Evolutionary conservation across 306 rosid species (phyloP).

Genomic region (Pueraria montana): DNA sequence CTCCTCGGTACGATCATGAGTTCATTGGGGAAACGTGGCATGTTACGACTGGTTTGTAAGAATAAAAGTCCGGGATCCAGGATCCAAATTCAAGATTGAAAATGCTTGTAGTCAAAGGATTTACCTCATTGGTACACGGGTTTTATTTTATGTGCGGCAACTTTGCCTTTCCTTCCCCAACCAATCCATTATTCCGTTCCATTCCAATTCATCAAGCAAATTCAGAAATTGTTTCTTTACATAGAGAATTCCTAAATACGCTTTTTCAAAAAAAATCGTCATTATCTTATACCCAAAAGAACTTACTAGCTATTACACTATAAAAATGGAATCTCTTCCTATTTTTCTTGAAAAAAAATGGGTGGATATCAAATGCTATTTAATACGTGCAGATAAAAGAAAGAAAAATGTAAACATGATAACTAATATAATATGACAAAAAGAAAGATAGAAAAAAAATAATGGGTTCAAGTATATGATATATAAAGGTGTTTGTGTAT

Average conservation of each 20-base stretch:
- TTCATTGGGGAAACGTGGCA: background rate
- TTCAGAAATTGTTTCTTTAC: background rate
- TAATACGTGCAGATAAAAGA: too few species aligned
- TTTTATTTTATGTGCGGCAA: background rate
- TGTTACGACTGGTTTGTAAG: background rate
- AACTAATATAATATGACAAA: too few species aligned
- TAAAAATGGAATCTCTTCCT: background rate
- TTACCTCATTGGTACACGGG: background rate
- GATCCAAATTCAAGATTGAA: background rate
- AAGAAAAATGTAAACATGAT: too few species aligned
- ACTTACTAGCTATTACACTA: background rate
- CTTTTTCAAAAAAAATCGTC: background rate
- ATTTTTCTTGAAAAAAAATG: background rate
- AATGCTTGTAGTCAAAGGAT: slow-evolving; percentile 35
- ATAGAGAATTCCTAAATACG: background rate
- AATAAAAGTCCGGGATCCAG: background rate
- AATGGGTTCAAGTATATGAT: too few species aligned
- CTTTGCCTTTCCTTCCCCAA: background rate
- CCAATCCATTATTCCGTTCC: too few species aligned
- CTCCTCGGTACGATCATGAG: background rate
- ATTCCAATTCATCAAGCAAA: too few species aligned
- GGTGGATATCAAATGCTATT: too few species aligned
- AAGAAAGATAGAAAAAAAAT: too few species aligned
- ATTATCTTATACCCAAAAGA: background rate
- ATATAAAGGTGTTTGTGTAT: too few species aligned